These are phyloP conservation scores for Ustilago cynodontis DNA, from an alignment of 1,284 basidiomycete species.

Conservation along the genomic window DNA sequence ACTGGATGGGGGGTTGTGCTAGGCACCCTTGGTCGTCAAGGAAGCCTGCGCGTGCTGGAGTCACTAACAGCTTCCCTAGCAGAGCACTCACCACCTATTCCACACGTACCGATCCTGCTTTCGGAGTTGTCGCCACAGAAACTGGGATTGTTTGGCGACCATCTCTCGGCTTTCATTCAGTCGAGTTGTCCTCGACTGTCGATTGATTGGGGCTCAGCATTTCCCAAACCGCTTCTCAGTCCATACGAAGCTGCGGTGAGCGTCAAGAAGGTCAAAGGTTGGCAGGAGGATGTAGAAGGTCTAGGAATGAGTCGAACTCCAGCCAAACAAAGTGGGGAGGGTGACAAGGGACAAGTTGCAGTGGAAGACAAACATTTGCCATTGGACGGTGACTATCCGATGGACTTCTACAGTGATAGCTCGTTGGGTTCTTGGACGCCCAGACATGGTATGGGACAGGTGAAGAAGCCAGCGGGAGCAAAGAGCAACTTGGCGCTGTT, in stretches of 20 bases:
- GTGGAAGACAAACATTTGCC: conserved; percentile 35
- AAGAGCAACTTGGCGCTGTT: conserved; percentile 60
- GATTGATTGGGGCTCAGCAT: conserved; percentile 91
- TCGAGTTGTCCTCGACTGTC: conserved; percentile 94
- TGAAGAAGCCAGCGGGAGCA: conserved; percentile 42
- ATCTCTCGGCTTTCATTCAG: conserved; percentile 90
- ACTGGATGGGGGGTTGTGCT: conserved; percentile 89
- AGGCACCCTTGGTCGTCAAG: conserved; percentile 94
- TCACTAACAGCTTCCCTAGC: conserved; percentile 51
- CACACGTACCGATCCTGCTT: conserved; percentile 88
- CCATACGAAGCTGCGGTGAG: conserved; percentile 95
- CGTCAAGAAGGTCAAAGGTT: conserved; percentile 78
- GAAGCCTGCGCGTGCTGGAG: conserved; percentile 87
- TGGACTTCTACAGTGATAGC: conserved; percentile 93
- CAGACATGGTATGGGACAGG: conserved; percentile 65
- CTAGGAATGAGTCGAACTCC: conserved; percentile 70
- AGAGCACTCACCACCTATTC: conserved; percentile 68
- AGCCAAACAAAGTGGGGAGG: conserved; percentile 8
- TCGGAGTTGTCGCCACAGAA: conserved; percentile 97
- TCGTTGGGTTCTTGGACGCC: conserved; percentile 74
- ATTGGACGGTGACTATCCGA: conserved; percentile 79
- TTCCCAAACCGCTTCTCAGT: conserved; percentile 86
- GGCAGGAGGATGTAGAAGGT: conserved; percentile 71
- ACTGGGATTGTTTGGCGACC: conserved; percentile 80
- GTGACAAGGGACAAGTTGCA: conserved; percentile 13